A percentile compares a stretch with the other conserved stretches of the same genome.
Conservation (phyloP, 345 rosid species). For the Physaria fendleri region DNA sequence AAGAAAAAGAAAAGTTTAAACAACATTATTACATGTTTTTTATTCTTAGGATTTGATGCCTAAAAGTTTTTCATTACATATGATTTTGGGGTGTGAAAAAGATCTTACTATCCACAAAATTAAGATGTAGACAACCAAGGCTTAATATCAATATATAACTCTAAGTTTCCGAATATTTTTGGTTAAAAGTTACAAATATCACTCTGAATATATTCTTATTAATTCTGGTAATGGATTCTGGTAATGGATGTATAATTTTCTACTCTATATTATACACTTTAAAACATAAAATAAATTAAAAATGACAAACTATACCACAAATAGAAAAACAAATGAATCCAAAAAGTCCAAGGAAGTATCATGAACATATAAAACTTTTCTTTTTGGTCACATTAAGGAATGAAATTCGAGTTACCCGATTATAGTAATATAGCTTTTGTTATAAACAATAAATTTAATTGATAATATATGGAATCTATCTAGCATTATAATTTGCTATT, state of each 20-base stretch:
- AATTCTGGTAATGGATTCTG: too few species aligned
- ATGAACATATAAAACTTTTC: neutral
- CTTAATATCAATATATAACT: too few species aligned
- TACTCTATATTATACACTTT: too few species aligned
- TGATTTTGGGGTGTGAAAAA: neutral
- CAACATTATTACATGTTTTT: neutral
- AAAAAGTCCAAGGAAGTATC: neutral
- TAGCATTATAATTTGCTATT: neutral
- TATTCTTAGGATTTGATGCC: neutral
- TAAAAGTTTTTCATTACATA: neutral
- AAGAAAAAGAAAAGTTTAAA: too few species aligned
- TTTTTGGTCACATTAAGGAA: neutral
- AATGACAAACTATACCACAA: neutral
- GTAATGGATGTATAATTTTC: too few species aligned
- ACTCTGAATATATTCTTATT: neutral
- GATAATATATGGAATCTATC: neutral
- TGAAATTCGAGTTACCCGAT: neutral
- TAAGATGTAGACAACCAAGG: neutral
- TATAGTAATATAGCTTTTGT: neutral
- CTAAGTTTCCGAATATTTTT: too few species aligned
- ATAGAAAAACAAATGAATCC: neutral
- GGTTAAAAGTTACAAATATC: neutral
- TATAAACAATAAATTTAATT: neutral
- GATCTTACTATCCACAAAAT: neutral
- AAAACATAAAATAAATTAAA: too few species aligned